Base-by-base conservation (phyloP, 2,329 filamentous ascomycete species). In the Colletotrichum limetticola region DNA sequence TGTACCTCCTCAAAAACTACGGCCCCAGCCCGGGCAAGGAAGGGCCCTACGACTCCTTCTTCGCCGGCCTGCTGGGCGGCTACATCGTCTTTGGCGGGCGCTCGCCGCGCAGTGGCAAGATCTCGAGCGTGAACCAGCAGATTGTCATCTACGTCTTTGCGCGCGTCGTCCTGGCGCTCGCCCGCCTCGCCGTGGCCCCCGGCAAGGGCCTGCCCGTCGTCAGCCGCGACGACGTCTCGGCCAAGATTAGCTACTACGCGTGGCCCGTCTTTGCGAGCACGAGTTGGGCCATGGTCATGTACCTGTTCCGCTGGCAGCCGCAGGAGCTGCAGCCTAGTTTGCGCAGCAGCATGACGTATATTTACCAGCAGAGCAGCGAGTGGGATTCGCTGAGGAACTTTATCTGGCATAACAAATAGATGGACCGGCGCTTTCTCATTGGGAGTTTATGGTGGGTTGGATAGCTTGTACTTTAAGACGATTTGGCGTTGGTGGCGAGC, bases 91-190 rank as follows among this genome's bases (percentile, higher is more conserved):
- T 99, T 81, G 97, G 96, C 61, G 83, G 86, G 55, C 87, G 89
- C 72, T 89, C 88, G 55, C 83, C 82, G 78, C 92, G 93, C 73
- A 86, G 84, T 49, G 92, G 92, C 77, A 89, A 89, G 81, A 91
- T 94, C 79, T 93, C 92, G 74, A 93, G 91, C 75, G 93, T 98
- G 75, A 97, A 92, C 84, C 95, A 98, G 86, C 96, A 99, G 87
- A 99, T 99, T 81, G 95, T 98, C 82, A 94, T 98, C 78, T 99
- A 99, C 86, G 94, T 99, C 75, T 98, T 98, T 80, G 97, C 97
- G 60, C 92, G 97, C 76, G 97, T 98, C 19, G 89, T 93, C 74
- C 90, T 99, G 42, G 94, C 94, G 9, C 85, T 97, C 28, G 97
- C 95, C 37, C 94, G 95, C 79, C 86, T 98, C 71, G 91, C 94